These are phyloP conservation scores for Marvania coccoides DNA, from an alignment of 139 green algal species.

Conservation along the genomic window DNA sequence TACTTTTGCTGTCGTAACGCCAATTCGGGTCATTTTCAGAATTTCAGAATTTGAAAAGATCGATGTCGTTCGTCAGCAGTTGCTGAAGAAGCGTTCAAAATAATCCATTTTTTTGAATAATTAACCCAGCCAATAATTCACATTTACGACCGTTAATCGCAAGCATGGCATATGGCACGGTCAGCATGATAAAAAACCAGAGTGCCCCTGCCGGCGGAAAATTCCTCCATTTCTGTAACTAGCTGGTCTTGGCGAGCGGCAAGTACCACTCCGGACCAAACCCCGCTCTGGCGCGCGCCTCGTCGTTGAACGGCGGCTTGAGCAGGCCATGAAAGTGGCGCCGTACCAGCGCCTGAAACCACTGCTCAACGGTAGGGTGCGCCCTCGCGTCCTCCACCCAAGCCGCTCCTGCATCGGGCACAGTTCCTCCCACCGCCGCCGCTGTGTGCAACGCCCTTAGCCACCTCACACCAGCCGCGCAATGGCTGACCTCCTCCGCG, in stretches of 20 bases:
- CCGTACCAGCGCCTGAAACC: conserved; percentile 68
- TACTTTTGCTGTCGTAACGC: no score
- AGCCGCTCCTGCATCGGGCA: background rate
- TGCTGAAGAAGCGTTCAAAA: background rate
- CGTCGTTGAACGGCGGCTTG: conserved; percentile 85
- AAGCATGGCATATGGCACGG: no score
- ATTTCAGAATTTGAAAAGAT: no score
- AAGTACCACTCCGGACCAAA: conserved; percentile 68
- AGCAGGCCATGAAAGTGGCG: conserved; percentile 64
- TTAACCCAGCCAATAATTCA: background rate
- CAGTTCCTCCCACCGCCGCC: background rate
- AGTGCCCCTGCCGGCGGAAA: no score
- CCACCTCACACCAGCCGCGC: conserved; percentile 76
- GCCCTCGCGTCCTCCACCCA: conserved; percentile 44
- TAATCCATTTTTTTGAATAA: background rate
- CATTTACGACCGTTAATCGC: no score
- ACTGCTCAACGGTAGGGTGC: conserved; percentile 43
- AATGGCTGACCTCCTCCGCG: conserved; percentile 86
- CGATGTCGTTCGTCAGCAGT: no score
- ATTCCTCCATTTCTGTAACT: background rate
- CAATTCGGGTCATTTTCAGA: no score
- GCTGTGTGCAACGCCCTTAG: conserved; percentile 33
- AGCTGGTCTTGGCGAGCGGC: conserved; percentile 24
- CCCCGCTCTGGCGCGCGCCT: conserved; percentile 54
- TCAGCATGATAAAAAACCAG: no score